phyloP scores from a whole-genome alignment of 2,329 filamentous ascomycete genomes.

The Colletotrichum australisinense region DNA sequence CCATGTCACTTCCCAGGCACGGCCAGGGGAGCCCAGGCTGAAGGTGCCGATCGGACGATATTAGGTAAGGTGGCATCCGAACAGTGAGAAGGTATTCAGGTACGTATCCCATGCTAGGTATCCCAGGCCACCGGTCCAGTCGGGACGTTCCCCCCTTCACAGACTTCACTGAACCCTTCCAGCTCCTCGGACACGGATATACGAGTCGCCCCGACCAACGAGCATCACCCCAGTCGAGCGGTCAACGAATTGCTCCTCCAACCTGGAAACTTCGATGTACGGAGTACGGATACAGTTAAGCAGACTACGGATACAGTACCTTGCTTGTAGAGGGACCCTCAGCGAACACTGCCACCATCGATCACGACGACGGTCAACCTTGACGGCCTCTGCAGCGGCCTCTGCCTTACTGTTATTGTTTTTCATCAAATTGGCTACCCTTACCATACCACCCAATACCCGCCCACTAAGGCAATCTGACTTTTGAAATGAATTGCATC shows the following conservation, averaged over 20 bases:
- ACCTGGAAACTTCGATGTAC: not conserved
- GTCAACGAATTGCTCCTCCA: not conserved
- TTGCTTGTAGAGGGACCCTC: not conserved
- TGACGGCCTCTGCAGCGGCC: slow-evolving; percentile 6
- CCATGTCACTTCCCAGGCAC: not conserved
- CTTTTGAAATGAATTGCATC: slow-evolving; percentile 22
- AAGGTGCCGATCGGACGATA: slow-evolving; percentile 27
- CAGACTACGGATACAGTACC: too few species aligned
- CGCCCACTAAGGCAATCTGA: slow-evolving; percentile 4
- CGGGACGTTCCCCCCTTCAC: not conserved
- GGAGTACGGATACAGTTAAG: too few species aligned
- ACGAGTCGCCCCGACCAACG: slow-evolving; percentile 23
- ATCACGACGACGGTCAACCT: not conserved
- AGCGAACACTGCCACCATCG: not conserved
- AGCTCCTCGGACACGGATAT: slow-evolving; percentile 25
- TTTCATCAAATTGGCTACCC: slow-evolving; percentile 2
- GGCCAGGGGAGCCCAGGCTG: slow-evolving; percentile 1
- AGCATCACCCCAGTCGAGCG: slow-evolving; percentile 14
- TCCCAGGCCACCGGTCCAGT: slow-evolving; percentile 13
- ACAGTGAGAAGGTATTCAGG: not conserved
- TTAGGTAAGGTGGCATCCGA: slow-evolving; percentile 29
- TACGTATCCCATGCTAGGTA: not conserved
- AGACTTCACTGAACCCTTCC: not conserved
- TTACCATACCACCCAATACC: not conserved
- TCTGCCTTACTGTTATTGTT: slow-evolving; percentile 29